Conservation (phyloP, 1,284 basidiomycete genomes). For the Schizophyllum amplum region DNA sequence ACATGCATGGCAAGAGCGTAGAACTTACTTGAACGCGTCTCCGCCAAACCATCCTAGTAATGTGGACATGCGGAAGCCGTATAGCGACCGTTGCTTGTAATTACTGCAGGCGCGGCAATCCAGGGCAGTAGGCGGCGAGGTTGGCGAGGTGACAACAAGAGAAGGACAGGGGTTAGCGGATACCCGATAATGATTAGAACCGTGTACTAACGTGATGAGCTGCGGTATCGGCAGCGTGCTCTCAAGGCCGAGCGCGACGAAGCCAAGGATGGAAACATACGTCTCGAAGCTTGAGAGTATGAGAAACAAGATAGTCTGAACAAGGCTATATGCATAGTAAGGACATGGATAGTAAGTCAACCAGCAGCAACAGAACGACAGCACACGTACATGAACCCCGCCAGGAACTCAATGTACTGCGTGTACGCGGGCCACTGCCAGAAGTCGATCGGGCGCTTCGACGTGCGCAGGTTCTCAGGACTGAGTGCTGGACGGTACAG, state of each 20-base stretch:
- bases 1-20: background rate
- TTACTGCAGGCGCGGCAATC: conserved; percentile 46
- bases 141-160: background rate
- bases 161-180: conserved; percentile 5
- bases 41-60: conserved; percentile 77
- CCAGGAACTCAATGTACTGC: conserved; percentile 77
- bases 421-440: conserved; percentile 81
- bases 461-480: conserved; percentile 49
- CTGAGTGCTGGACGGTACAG: conserved; percentile 51
- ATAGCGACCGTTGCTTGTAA: conserved; percentile 67
- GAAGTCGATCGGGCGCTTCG: conserved; percentile 66
- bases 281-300: conserved; percentile 60
- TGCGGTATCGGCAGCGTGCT: conserved; percentile 80
- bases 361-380: background rate
- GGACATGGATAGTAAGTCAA: conserved; percentile 13
- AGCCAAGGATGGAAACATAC: conserved; percentile 68
- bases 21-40: conserved; percentile 67
- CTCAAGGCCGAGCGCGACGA: conserved; percentile 71
- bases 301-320: conserved; percentile 63
- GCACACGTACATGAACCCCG: conserved; percentile 60
- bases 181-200: conserved; percentile 8
- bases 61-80: conserved; percentile 79
- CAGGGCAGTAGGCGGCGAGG: too few species aligned
- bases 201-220: conserved; percentile 49
- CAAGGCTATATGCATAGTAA: conserved; percentile 36